phyloP scores from a whole-genome alignment of 2,329 filamentous ascomycete species.

The Alternaria ventricosa region DNA sequence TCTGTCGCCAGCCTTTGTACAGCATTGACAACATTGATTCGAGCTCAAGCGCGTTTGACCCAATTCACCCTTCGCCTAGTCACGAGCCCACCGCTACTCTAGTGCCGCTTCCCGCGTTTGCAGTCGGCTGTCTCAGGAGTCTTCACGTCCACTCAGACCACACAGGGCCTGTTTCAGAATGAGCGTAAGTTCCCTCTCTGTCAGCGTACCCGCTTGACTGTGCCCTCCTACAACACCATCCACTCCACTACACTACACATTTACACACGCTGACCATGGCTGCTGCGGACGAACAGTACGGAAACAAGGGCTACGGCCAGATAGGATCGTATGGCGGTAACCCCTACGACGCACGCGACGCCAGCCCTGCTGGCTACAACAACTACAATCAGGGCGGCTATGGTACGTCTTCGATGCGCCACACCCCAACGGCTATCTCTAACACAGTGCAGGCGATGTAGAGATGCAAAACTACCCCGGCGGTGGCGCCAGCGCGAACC shows the following conservation, averaged over 20 bases:
- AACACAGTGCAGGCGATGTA: slow-evolving; percentile 52
- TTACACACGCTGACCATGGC: slow-evolving; percentile 25
- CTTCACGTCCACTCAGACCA: slow-evolving; percentile 38
- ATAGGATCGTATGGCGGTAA: slow-evolving; percentile 52
- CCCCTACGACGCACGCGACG: slow-evolving; percentile 51
- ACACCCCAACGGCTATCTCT: slow-evolving; percentile 25
- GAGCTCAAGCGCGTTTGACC: slow-evolving; percentile 10
- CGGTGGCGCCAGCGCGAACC: slow-evolving; percentile 52
- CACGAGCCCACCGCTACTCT: slow-evolving; percentile 4
- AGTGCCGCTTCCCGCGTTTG: slow-evolving; percentile 19
- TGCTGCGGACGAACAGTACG: slow-evolving; percentile 47
- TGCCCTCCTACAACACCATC: slow-evolving; percentile 8
- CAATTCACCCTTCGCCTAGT: slow-evolving; percentile 1
- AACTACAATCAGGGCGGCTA: slow-evolving; percentile 55
- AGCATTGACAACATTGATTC: slow-evolving; percentile 17
- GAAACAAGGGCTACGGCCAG: slow-evolving; percentile 49
- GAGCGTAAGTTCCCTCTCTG: slow-evolving; percentile 44
- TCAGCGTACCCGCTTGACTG: slow-evolving; percentile 12
- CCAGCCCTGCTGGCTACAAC: slow-evolving; percentile 56
- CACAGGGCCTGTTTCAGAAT: slow-evolving; percentile 47
- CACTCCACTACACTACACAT: slow-evolving; percentile 11
- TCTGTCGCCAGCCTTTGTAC: slow-evolving; percentile 10
- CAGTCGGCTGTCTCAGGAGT: slow-evolving; percentile 45
- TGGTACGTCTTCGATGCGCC: slow-evolving; percentile 41
- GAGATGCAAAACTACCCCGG: slow-evolving; percentile 71